These are phyloP conservation scores for Starmerella riodocensis DNA, from an alignment of 805 yeast species.

Conservation along the genomic window DNA sequence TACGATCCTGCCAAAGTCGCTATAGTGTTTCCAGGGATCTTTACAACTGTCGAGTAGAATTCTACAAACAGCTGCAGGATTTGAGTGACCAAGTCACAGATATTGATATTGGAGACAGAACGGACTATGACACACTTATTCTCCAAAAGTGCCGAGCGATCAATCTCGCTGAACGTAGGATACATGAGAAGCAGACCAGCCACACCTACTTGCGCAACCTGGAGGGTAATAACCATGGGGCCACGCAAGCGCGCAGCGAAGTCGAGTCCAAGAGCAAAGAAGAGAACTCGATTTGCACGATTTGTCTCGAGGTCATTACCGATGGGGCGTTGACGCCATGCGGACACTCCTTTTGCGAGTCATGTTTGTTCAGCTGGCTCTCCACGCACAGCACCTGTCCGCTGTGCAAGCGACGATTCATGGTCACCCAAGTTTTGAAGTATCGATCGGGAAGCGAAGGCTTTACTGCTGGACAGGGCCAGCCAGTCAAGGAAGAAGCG, in stretches of 20 bases:
- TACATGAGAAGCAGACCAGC: slow-evolving; percentile 15
- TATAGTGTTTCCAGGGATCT: slow-evolving; percentile 43
- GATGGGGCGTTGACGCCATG: slow-evolving; percentile 76
- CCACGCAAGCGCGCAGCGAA: not conserved
- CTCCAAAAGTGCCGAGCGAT: slow-evolving; percentile 19
- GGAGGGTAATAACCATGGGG: slow-evolving; percentile 7
- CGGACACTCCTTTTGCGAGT: slow-evolving; percentile 83
- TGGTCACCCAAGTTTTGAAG: not conserved
- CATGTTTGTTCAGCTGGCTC: slow-evolving; percentile 69
- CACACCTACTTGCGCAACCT: slow-evolving; percentile 20
- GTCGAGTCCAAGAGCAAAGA: not conserved
- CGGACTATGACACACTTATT: slow-evolving; percentile 21
- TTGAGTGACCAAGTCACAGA: slow-evolving; percentile 70
- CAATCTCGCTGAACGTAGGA: not conserved
- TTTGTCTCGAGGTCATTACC: slow-evolving; percentile 58
- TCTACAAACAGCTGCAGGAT: slow-evolving; percentile 72
- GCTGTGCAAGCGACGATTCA: slow-evolving; percentile 47
- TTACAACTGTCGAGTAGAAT: slow-evolving; percentile 68
- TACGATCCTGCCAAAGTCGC: slow-evolving; percentile 35
- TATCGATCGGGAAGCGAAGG: not conserved
- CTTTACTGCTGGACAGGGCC: no score
- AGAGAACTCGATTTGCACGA: slow-evolving; percentile 39
- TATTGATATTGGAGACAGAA: slow-evolving; percentile 28
- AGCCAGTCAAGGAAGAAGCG: not conserved
- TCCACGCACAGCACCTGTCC: slow-evolving; percentile 53